Conservation (phyloP, 176 grass and related monocot genomes). For the Thinopyrum elongatum region DNA sequence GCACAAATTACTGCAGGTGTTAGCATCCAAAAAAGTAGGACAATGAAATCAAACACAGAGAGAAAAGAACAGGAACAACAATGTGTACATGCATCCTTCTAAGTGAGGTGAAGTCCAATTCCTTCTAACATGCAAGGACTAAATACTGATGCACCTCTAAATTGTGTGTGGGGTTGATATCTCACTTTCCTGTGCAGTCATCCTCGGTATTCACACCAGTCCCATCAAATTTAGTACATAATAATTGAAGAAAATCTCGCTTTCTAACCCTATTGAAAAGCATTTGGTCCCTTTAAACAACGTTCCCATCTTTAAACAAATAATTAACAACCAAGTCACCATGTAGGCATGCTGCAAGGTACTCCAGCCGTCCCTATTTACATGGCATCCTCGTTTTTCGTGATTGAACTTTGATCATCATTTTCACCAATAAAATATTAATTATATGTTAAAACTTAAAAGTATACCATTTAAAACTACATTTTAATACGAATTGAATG, state of each 20-base stretch:
- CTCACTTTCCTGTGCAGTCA: background rate
- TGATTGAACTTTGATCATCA: no score
- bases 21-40: constrained; percentile 24
- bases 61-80: background rate
- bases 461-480: no score
- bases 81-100: background rate
- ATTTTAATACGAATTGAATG: no score
- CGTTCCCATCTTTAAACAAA: background rate
- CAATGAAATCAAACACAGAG: background rate
- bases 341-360: background rate
- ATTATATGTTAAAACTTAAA: no score
- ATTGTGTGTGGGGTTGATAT: background rate
- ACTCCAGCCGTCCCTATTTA: no score
- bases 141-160: constrained; percentile 8
- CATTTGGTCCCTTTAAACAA: constrained; percentile 13
- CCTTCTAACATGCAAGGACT: background rate
- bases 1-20: constrained; percentile 17
- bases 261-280: constrained; percentile 6
- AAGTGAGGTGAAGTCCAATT: background rate
- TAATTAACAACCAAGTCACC: background rate
- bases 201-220: background rate
- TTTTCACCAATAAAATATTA: no score
- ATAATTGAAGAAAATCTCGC: background rate
- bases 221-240: background rate
- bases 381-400: no score